These are phyloP conservation scores for Bertia moriformis DNA, from an alignment of 2,329 filamentous ascomycete genomes.

Conservation along the genomic window DNA sequence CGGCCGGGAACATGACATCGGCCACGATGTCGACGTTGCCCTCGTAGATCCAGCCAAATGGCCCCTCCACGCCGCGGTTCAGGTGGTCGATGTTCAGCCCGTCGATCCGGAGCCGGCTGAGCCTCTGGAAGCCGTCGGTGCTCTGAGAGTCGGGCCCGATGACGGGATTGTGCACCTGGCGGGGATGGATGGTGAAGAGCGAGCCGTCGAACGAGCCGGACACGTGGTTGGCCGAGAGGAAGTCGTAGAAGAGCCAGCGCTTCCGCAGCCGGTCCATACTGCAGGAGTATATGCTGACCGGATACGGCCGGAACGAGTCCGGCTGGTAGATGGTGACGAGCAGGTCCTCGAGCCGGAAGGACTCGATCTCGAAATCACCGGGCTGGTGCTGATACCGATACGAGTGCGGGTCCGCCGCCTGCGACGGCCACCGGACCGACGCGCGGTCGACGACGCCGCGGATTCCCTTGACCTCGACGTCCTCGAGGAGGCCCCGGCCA, in stretches of 20 bases:
- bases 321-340: slow-evolving; percentile 87
- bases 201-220: slow-evolving; percentile 92
- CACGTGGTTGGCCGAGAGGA: slow-evolving; percentile 88
- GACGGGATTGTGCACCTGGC: slow-evolving; percentile 70
- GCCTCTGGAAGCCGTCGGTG: slow-evolving; percentile 59
- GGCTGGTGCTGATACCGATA: slow-evolving; percentile 78
- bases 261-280: slow-evolving; percentile 84
- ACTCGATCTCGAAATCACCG: slow-evolving; percentile 93
- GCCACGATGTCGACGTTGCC: slow-evolving; percentile 93
- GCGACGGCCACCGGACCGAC: slow-evolving; percentile 57
- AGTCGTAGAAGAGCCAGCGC: slow-evolving; percentile 96
- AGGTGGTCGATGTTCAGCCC: slow-evolving; percentile 89
- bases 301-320: slow-evolving; percentile 79
- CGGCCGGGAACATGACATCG: slow-evolving; percentile 84
- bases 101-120: slow-evolving; percentile 82
- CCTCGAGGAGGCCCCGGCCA: slow-evolving; percentile 75
- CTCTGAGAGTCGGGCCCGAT: slow-evolving; percentile 42
- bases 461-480: slow-evolving; percentile 88
- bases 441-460: slow-evolving; percentile 85
- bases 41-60: slow-evolving; percentile 95
- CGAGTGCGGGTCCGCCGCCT: slow-evolving; percentile 64
- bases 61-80: slow-evolving; percentile 81
- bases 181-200: slow-evolving; percentile 89
- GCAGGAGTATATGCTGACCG: slow-evolving; percentile 88
- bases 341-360: slow-evolving; percentile 89